A percentile compares a stretch with the other conserved stretches of the same genome.
Evolutionary conservation across 208 protist genomes (phyloP).

Genomic region (Acanthamoeba healyi): DNA sequence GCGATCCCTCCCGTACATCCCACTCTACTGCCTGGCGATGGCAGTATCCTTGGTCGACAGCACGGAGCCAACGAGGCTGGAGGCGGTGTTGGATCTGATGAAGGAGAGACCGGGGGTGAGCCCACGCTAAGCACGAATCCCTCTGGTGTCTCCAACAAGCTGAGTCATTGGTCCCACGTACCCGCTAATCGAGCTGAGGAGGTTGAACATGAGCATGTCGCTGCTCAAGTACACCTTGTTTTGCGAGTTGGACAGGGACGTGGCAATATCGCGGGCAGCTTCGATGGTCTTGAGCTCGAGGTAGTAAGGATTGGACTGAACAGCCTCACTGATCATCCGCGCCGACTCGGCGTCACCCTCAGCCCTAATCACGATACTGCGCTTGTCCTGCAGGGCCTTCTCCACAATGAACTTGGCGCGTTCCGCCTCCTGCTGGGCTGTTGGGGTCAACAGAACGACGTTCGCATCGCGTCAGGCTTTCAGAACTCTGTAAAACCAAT

Average conservation of each 20-base stretch:
- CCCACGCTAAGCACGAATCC: neutral
- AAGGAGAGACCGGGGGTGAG: neutral
- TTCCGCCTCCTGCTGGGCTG: conserved; percentile 92
- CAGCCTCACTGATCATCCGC: conserved; percentile 86
- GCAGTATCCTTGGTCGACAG: neutral
- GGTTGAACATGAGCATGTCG: conserved; percentile 86
- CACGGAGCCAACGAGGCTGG: neutral
- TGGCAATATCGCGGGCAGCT: conserved; percentile 96
- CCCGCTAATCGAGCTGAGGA: conserved; percentile 59
- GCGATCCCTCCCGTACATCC: too few species aligned
- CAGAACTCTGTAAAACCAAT: too few species aligned
- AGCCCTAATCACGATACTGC: conserved; percentile 87
- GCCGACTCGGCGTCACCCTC: conserved; percentile 89
- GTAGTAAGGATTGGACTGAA: conserved; percentile 89
- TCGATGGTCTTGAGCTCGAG: conserved; percentile 96
- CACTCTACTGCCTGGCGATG: conserved; percentile 5
- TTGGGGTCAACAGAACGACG: neutral
- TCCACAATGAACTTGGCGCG: conserved; percentile 89
- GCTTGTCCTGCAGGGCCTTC: conserved; percentile 88
- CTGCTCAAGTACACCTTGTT: conserved; percentile 90
- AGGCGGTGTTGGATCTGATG: neutral
- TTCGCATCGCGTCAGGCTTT: too few species aligned
- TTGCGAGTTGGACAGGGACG: conserved; percentile 84
- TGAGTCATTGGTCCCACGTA: too few species aligned
- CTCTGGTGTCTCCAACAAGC: too few species aligned